Conservation (phyloP, 2,329 filamentous ascomycete genomes). For the Phialemoniopsis sp. region DNA sequence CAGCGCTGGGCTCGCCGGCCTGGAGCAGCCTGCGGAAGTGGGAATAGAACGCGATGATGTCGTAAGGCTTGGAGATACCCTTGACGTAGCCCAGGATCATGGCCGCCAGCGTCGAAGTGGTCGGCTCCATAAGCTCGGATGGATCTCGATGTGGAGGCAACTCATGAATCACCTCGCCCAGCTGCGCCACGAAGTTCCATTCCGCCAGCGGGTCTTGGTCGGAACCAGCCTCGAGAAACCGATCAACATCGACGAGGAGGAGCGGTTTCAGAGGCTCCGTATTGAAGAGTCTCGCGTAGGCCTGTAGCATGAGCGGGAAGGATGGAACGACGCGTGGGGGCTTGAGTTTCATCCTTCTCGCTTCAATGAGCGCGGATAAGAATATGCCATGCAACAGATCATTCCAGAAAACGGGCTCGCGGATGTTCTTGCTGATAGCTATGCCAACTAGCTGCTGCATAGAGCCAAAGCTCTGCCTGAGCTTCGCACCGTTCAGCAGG, state of each 20-base stretch:
- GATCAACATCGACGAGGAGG: slow-evolving; percentile 14
- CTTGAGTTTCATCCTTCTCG: slow-evolving; percentile 10
- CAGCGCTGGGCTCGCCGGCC: slow-evolving; percentile 25
- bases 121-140: slow-evolving; percentile 24
- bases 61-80: slow-evolving; percentile 30
- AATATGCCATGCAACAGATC: slow-evolving; percentile 51
- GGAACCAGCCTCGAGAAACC: too few relatives aligned
- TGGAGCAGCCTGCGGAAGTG: slow-evolving; percentile 39
- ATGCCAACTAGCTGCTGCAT: slow-evolving; percentile 52
- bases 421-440: slow-evolving; percentile 40
- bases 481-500: slow-evolving; percentile 68
- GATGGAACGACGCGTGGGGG: slow-evolving; percentile 27
- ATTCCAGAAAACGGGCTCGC: slow-evolving; percentile 42
- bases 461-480: slow-evolving; percentile 44
- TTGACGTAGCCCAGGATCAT: slow-evolving; percentile 45
- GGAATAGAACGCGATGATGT: slow-evolving; percentile 39
- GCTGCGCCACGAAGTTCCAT: slow-evolving; percentile 10
- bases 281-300: slow-evolving; percentile 45
- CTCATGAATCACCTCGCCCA: slow-evolving; percentile 8
- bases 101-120: slow-evolving; percentile 32
- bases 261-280: slow-evolving; percentile 37
- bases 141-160: slow-evolving; percentile 10
- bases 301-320: slow-evolving; percentile 42
- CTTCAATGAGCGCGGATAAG: slow-evolving; percentile 35
- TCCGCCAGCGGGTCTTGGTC: background rate